Conservation (phyloP, 495 filamentous ascomycete species). For the Geopyxis carbonaria region DNA sequence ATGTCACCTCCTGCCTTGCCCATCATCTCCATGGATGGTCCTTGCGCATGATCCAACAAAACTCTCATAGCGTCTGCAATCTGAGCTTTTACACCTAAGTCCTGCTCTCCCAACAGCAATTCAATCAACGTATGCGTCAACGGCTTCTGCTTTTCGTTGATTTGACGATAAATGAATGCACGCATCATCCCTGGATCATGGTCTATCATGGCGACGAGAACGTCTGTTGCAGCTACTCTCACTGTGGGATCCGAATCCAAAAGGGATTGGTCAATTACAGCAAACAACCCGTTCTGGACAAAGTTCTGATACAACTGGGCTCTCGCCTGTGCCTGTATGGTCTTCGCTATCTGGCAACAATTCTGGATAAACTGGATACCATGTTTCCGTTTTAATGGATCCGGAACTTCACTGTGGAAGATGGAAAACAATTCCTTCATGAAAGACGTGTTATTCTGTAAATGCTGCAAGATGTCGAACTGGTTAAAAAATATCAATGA, state of each 20-base stretch:
- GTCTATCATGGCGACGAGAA: constrained; percentile 85
- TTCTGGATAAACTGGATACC: constrained; percentile 94
- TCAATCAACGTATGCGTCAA: constrained; percentile 91
- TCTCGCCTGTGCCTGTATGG: constrained; percentile 64
- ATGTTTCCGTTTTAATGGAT: constrained; percentile 65
- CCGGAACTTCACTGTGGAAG: constrained; percentile 54
- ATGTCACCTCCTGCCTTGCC: constrained; percentile 50
- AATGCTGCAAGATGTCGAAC: constrained; percentile 87
- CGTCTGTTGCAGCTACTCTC: constrained; percentile 82
- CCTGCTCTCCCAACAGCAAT: constrained; percentile 72
- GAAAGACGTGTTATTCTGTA: constrained; percentile 62
- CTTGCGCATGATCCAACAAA: constrained; percentile 64
- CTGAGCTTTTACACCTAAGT: constrained; percentile 89
- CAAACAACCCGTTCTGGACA: constrained; percentile 68
- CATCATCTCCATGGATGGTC: constrained; percentile 40
- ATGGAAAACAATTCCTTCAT: constrained; percentile 80
- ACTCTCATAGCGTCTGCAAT: constrained; percentile 92
- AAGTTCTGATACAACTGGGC: constrained; percentile 76
- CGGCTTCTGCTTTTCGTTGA: constrained; percentile 68
- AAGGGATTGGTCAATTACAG: constrained; percentile 81
- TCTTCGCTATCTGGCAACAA: constrained; percentile 88
- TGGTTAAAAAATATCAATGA: constrained; percentile 98
- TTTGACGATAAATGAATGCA: constrained; percentile 74
- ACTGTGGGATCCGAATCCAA: constrained; percentile 68
- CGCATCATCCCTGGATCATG: constrained; percentile 91